Evolutionary conservation across 371 early-diverging fungal genomes (phyloP), one percentile per base, ranked within the genome.

Genomic region (Hamiltosporidium magnivora): DNA sequence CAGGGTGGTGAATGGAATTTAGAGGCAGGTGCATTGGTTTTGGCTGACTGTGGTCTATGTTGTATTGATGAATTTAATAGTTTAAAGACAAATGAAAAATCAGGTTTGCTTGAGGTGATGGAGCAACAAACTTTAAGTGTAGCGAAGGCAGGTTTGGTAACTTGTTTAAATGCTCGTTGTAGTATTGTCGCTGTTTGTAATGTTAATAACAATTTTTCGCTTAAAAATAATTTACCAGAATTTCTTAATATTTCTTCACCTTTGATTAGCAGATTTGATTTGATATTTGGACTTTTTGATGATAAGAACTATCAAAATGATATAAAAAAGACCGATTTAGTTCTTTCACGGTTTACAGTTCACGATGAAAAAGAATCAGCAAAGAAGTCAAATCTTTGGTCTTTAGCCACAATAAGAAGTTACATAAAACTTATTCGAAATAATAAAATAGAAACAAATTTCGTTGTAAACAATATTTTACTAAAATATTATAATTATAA

Each of bases 91-190:
- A 73, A 88, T 6, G 95, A 97, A 44, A 87, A 96, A 11, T 87
- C 93, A 3, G 88, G 93, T 8, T 85, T 99, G 66, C 97, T 97
- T 82, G 99, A 99, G 86, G 98, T 92, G 44, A 97, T 99, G 98
- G 99, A 99, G 85, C 99, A 99, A 83, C 98, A 99, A 64, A 64
- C 64, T 11, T 39, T 64, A 52, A 54, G 55, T 36, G 42, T 64
- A 9, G 64, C 64, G 79, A 99, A 99, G 84, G 97, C 97, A 36
- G 99, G 99, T 56, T 97, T 99, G 69, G 94, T 96, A 75, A 93
- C 96, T 0, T 92, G 92, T 0, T 82, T 99, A 37, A 99, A 96
- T 83, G 96, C 99, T 3, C 86, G 98, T 70, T 93, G 96, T 41
- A 91, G 94, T 8, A 89, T 99, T 58, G 82, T 97, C 63, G 99